Conservation (phyloP, 805 yeast genomes). For the Metschnikowia koreensis region DNA sequence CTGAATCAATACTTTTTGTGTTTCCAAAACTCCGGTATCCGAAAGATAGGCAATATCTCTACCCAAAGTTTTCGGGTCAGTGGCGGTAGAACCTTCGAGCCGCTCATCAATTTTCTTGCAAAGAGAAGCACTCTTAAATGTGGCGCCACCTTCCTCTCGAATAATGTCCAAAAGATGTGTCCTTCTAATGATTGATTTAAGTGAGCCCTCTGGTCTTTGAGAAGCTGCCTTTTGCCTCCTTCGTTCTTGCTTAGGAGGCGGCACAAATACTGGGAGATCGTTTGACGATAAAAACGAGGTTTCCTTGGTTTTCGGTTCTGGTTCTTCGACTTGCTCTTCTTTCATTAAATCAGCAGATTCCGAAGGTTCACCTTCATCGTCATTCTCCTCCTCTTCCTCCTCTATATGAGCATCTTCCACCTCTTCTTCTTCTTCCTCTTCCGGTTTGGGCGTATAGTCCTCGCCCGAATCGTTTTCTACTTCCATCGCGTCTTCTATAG, state of each 20-base stretch:
- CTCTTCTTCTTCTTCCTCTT: neutral
- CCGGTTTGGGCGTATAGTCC: conserved; percentile 8
- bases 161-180: conserved; percentile 29
- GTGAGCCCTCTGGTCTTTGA: conserved; percentile 16
- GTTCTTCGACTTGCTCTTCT: neutral
- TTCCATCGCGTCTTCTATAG: conserved; percentile 1
- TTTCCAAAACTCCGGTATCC: conserved; percentile 22
- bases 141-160: conserved; percentile 38
- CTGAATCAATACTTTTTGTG: conserved; percentile 22
- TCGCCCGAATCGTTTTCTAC: conserved; percentile 5
- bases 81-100: conserved; percentile 27
- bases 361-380: neutral
- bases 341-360: no score
- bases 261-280: conserved; percentile 13
- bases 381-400: neutral
- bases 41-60: conserved; percentile 34
- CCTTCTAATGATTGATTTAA: conserved; percentile 33
- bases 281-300: conserved; percentile 6
- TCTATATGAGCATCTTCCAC: neutral
- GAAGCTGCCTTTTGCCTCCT: neutral
- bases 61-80: conserved; percentile 40
- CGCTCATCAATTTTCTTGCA: conserved; percentile 31
- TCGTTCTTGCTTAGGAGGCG: neutral
- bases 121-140: conserved; percentile 33
- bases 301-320: neutral